Evolutionary conservation across 352 stramenopile genomes (phyloP).

Genomic region (Globisporangium mamillatum): DNA sequence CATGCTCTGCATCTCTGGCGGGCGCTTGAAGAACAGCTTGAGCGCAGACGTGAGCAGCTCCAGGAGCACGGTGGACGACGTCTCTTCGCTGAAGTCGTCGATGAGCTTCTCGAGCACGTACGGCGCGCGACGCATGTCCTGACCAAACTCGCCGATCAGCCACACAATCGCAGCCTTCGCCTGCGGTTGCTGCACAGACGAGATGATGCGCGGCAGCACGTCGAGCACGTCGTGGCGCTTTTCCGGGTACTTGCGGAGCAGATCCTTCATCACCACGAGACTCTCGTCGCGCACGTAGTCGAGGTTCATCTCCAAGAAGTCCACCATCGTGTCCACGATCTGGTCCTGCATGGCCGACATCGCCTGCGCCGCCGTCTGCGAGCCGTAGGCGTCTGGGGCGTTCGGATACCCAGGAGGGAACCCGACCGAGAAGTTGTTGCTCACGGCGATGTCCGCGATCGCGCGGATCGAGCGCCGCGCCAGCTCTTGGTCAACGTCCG

Average conservation of each 20-base stretch:
- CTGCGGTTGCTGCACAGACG: constrained; percentile 61
- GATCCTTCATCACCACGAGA: constrained; percentile 93
- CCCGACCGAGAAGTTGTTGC: constrained; percentile 62
- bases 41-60: constrained; percentile 94
- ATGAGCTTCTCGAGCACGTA: constrained; percentile 97
- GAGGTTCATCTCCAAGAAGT: constrained; percentile 97
- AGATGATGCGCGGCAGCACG: constrained; percentile 73
- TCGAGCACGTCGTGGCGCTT: constrained; percentile 91
- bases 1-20: constrained; percentile 97
- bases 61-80: constrained; percentile 87
- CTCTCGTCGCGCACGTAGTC: constrained; percentile 96
- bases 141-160: constrained; percentile 96
- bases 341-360: constrained; percentile 79
- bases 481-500: constrained; percentile 93
- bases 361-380: constrained; percentile 55
- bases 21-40: constrained; percentile 98
- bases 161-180: constrained; percentile 96
- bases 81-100: constrained; percentile 91
- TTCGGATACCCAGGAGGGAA: constrained; percentile 43
- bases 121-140: constrained; percentile 89
- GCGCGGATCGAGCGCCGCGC: constrained; percentile 90
- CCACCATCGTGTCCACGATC: constrained; percentile 92
- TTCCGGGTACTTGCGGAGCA: constrained; percentile 96
- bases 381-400: constrained; percentile 61
- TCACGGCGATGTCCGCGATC: constrained; percentile 92